Conservation (phyloP, 768 basidiomycete genomes). For the Tricholoma terreum region DNA sequence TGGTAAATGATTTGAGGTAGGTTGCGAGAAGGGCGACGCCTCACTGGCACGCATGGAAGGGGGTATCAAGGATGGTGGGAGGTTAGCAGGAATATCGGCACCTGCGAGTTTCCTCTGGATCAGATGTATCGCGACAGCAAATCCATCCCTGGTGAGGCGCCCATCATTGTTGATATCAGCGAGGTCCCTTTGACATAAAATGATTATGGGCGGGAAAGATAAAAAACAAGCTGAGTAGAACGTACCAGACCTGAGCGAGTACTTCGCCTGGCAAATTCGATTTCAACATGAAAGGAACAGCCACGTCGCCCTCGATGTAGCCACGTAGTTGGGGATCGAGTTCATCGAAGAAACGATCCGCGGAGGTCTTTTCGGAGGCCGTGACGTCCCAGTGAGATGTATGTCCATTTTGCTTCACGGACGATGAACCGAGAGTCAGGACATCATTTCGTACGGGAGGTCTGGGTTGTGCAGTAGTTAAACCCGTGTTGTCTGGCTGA, state of each 20-base stretch:
- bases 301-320: constrained; percentile 88
- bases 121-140: constrained; percentile 93
- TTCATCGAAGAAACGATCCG: constrained; percentile 79
- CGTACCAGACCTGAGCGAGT: constrained; percentile 91
- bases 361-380: constrained; percentile 67
- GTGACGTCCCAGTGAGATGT: constrained; percentile 77
- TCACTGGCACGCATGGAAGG: constrained; percentile 66
- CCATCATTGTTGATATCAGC: constrained; percentile 89
- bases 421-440: constrained; percentile 18
- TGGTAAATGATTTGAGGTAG: constrained; percentile 39
- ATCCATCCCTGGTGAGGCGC: constrained; percentile 82
- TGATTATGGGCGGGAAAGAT: constrained; percentile 1
- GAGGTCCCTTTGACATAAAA: constrained; percentile 68
- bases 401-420: constrained; percentile 25
- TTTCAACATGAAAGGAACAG: constrained; percentile 93
- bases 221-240: constrained; percentile 8
- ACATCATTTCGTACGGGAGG: constrained; percentile 34
- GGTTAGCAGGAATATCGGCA: constrained; percentile 63
- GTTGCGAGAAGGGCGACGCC: constrained; percentile 38
- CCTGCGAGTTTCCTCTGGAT: constrained; percentile 86
- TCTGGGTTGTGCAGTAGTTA: constrained; percentile 25
- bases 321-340: constrained; percentile 75
- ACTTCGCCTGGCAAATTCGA: constrained; percentile 78
- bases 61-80: constrained; percentile 77
- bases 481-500: constrained; percentile 50